Conservation (phyloP, 352 stramenopile species). For the Phytophthora litchii region DNA sequence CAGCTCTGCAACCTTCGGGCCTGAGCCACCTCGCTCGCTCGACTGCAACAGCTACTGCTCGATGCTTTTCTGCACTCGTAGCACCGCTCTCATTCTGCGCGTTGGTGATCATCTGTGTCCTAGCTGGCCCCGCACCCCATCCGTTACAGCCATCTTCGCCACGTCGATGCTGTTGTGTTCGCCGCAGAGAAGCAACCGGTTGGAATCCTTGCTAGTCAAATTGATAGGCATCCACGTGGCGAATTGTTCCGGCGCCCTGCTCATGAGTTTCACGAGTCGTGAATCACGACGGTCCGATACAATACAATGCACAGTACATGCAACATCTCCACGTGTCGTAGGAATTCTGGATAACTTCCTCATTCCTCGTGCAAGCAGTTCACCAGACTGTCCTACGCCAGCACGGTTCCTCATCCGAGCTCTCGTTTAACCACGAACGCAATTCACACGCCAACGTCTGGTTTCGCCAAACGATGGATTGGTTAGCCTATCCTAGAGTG, state of each 20-base stretch:
- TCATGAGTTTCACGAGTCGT: too few relatives aligned
- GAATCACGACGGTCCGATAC: not conserved
- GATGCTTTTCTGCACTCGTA: conserved; percentile 20
- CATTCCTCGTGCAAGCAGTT: not conserved
- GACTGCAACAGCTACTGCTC: conserved; percentile 11
- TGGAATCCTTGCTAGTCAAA: conserved; percentile 6
- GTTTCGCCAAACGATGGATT: too few relatives aligned
- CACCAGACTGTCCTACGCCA: not conserved
- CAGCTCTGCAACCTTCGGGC: conserved; percentile 11
- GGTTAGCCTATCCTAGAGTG: not conserved
- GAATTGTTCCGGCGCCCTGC: conserved; percentile 13
- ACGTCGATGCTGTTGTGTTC: conserved; percentile 29
- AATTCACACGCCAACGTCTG: not conserved
- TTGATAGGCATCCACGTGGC: conserved; percentile 27
- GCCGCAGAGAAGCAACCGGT: conserved; percentile 5
- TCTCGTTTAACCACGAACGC: not conserved
- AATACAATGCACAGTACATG: conserved; percentile 2
- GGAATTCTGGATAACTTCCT: not conserved
- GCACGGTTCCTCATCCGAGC: not conserved
- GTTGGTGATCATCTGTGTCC: conserved; percentile 4
- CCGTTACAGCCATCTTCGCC: conserved; percentile 29
- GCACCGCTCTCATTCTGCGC: not conserved
- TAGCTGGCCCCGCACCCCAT: conserved; percentile 9
- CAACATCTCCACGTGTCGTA: not conserved
- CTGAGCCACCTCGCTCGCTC: conserved; percentile 1